Base-by-base conservation (phyloP, 768 basidiomycete genomes). In the Boletellus ananas region DNA sequence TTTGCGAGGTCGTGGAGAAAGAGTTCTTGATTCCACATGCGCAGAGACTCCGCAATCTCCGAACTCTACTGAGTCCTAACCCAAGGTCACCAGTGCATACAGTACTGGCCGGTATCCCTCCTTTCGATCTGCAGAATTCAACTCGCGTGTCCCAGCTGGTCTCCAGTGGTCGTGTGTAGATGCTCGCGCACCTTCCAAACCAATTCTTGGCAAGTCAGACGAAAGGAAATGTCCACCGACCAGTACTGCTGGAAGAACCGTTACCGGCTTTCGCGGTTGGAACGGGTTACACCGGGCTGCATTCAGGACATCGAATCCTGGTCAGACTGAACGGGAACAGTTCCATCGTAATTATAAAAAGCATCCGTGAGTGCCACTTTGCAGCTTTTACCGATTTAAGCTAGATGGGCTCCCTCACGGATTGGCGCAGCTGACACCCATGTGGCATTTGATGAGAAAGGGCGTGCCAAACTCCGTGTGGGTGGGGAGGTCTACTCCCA, bases 331-430 rank as follows among this genome's bases (percentile, higher is more conserved):
- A 21, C 25, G 18, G 31, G 35, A 35, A 51, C 25, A 31, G 7
- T 51, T 42, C 27, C 17, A 18, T 44, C 20, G 38, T 31, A 12
- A 29, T 44, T 50, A 50, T 48, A 33, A 18, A 47, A 52, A 52
- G 52, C 33, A 23, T 57, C 47, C 42, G 45, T 43, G 49, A 45
- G 57, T 53, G 47, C 45, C 40, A 8, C 43, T 9, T 41, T 20
- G 35, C 35, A 4, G 1, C 6, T 14, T 45, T 63, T 51, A 20
- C 61, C 60, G 40, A 36, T 57, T 61, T 50, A 42, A 62, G 60
- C 11, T 51, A 47, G 50, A 50, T 48, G 37, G 31, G 5, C 21
- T 29, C 49, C 60, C 50, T 49, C 47, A 55, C 41, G 55, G 46
- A 42, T 35, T 34, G 41, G 50, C 14, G n/a, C 20, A 47, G 34